These are phyloP conservation scores for Sclerotinia glacialis DNA, from an alignment of 2,329 filamentous ascomycete species.

Conservation along the genomic window DNA sequence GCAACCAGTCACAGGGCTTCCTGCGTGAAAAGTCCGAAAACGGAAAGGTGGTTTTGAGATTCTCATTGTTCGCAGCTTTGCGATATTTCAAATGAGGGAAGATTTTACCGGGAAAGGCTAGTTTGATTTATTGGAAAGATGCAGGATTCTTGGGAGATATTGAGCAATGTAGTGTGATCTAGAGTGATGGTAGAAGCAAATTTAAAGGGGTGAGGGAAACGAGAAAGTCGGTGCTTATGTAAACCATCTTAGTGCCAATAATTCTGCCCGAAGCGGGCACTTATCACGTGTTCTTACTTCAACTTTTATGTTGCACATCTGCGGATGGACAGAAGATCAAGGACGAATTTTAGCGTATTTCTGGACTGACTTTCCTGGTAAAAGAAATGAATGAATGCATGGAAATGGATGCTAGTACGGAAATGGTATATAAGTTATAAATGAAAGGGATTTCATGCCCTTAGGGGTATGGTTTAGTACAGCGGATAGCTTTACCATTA, in stretches of 20 bases:
- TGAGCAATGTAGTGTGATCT: background rate
- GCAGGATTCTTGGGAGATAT: background rate
- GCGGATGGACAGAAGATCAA: background rate
- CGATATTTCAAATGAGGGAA: background rate
- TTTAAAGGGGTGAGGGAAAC: background rate
- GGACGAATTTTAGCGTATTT: background rate
- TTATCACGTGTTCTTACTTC: background rate
- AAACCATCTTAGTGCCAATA: background rate
- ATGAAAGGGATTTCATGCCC: too few relatives aligned
- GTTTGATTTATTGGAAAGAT: too few relatives aligned
- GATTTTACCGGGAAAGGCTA: rapidly evolving
- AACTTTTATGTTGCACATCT: background rate
- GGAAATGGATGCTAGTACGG: too few relatives aligned
- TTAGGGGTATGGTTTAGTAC: too few relatives aligned
- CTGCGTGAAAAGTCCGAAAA: background rate
- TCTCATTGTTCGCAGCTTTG: constrained; percentile 15
- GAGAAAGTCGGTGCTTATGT: background rate
- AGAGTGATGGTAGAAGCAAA: too few relatives aligned
- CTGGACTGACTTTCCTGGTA: background rate
- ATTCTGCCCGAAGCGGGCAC: background rate
- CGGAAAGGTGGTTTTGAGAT: background rate
- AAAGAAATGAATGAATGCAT: too few relatives aligned
- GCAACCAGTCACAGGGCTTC: constrained; percentile 14
- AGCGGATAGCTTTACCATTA: too few relatives aligned
- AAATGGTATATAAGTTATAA: too few relatives aligned